Percentiles rank a stretch among this genome's conserved stretches.
Evolutionary conservation across 1,139 yeast species (phyloP).

Genomic region (Saccharomyces pastorianus): DNA sequence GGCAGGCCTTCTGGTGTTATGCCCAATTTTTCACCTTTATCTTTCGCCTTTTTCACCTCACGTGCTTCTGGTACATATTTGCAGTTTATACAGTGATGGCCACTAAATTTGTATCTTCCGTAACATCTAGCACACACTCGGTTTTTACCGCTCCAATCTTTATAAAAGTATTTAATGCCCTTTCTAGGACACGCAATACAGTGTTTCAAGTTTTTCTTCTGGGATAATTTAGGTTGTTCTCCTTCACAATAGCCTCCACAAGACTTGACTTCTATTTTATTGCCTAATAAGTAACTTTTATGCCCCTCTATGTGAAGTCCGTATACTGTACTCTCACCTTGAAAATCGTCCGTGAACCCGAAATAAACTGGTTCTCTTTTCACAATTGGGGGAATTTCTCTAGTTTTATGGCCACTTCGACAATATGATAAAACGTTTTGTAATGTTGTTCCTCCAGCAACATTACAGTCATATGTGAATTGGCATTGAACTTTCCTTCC

Average conservation of each 20-base stretch:
- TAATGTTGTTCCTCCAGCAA: slow-evolving; percentile 18
- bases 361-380: slow-evolving; percentile 19
- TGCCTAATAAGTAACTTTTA: slow-evolving; percentile 15
- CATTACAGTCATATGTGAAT: slow-evolving; percentile 22
- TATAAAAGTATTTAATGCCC: slow-evolving; percentile 21
- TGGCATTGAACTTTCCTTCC: slow-evolving; percentile 21
- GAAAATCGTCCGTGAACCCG: slow-evolving; percentile 15
- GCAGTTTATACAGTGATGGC: slow-evolving; percentile 20
- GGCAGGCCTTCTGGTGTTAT: slow-evolving; percentile 13
- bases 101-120: slow-evolving; percentile 21
- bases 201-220: slow-evolving; percentile 15
- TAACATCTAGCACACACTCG: slow-evolving; percentile 23
- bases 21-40: slow-evolving; percentile 11
- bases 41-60: slow-evolving; percentile 15
- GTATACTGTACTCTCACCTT: slow-evolving; percentile 14
- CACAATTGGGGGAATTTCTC: slow-evolving; percentile 11
- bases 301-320: slow-evolving; percentile 15
- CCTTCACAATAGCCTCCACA: slow-evolving; percentile 16
- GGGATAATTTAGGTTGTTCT: slow-evolving; percentile 14
- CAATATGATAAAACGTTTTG: slow-evolving; percentile 24
- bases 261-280: slow-evolving; percentile 16
- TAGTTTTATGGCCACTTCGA: slow-evolving; percentile 19
- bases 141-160: slow-evolving; percentile 22
- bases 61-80: slow-evolving; percentile 25
- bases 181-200: slow-evolving; percentile 23